A percentile compares a stretch with the other conserved stretches of the same genome.
Conservation (phyloP, 805 yeast species). For the Candida chauliodis region DNA sequence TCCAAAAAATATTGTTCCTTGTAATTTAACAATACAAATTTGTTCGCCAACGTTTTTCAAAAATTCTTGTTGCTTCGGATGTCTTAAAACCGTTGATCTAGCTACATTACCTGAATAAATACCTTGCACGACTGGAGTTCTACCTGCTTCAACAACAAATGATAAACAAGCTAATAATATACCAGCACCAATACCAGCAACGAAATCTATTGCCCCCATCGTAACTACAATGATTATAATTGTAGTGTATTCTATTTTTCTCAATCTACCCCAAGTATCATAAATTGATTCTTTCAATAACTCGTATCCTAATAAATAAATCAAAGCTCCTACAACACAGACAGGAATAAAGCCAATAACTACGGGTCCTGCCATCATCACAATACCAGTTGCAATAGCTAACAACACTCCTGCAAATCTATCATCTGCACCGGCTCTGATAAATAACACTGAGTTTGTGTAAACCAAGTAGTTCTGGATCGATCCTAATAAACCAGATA, state of each 20-base stretch:
- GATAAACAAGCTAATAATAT: constrained; percentile 87
- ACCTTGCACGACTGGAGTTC: constrained; percentile 76
- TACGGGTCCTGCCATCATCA: constrained; percentile 86
- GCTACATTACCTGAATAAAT: constrained; percentile 85
- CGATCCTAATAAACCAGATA: constrained; percentile 81
- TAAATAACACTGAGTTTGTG: constrained; percentile 87
- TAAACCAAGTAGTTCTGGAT: constrained; percentile 94
- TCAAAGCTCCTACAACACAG: constrained; percentile 91
- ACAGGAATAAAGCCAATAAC: constrained; percentile 94
- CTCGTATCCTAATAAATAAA: constrained; percentile 88
- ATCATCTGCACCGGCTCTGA: constrained; percentile 91
- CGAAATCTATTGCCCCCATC: constrained; percentile 96
- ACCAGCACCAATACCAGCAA: constrained; percentile 87
- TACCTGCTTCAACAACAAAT: constrained; percentile 91
- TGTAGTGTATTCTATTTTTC: constrained; percentile 77
- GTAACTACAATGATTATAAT: constrained; percentile 82
- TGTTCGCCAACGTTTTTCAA: constrained; percentile 84
- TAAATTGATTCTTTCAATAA: constrained; percentile 78
- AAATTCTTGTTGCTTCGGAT: constrained; percentile 83
- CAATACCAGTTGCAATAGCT: constrained; percentile 73
- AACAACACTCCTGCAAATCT: constrained; percentile 86
- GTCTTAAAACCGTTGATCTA: constrained; percentile 87
- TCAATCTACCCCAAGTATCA: constrained; percentile 78
- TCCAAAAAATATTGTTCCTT: constrained; percentile 91
- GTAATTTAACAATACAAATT: constrained; percentile 79